These are phyloP conservation scores for Chaetomium cochliodes DNA, from an alignment of 495 filamentous ascomycete species.

Conservation along the genomic window DNA sequence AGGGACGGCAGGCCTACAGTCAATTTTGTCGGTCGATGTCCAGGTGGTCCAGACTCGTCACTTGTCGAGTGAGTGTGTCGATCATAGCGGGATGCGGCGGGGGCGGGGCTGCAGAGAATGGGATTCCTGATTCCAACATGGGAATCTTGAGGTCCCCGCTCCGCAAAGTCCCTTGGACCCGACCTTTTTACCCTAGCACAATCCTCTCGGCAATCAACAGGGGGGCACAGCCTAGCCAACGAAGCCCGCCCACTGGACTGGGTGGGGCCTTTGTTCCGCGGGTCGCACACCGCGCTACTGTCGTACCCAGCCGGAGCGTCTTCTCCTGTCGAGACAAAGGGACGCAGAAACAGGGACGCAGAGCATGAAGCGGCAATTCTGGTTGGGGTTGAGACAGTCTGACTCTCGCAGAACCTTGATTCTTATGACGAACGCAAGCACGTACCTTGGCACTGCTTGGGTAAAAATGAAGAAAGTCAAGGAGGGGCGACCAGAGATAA, in stretches of 20 bases:
- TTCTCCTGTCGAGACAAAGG: slow-evolving; percentile 1
- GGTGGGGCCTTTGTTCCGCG: background rate
- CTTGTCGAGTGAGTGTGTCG: background rate
- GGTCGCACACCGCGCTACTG: background rate
- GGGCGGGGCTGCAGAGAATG: slow-evolving; percentile 24
- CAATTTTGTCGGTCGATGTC: background rate
- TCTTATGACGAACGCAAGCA: background rate
- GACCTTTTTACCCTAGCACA: background rate
- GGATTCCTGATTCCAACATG: slow-evolving; percentile 29
- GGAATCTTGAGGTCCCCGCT: slow-evolving; percentile 21
- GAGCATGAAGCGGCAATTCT: too few species aligned
- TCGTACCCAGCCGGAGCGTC: background rate
- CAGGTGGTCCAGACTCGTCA: slow-evolving; percentile 12
- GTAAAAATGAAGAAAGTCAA: background rate
- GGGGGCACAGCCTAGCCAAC: too few species aligned
- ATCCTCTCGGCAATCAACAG: background rate
- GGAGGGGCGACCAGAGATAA: background rate
- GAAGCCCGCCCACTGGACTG: too few species aligned
- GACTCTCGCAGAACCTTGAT: background rate
- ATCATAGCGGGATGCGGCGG: slow-evolving; percentile 16
- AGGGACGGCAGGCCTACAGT: background rate
- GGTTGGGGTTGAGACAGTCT: background rate
- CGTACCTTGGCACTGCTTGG: too few species aligned
- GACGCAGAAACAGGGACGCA: too few species aligned
- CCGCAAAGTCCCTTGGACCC: background rate